phyloP scores from a whole-genome alignment of 2,329 filamentous ascomycete genomes.

The Talaromyces funiculosus region DNA sequence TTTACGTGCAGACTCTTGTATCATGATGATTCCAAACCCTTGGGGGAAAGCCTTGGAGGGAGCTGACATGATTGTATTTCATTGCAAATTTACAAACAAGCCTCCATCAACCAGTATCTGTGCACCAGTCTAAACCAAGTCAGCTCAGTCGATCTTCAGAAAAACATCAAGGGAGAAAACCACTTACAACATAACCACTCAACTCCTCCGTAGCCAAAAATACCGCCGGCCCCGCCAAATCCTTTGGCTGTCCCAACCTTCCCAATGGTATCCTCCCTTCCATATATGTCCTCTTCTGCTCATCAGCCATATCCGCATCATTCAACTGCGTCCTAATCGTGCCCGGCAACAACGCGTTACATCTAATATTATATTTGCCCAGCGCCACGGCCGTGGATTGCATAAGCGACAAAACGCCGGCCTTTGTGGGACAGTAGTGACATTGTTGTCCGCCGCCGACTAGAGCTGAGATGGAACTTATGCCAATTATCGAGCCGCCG shows the following conservation, averaged over 20 bases:
- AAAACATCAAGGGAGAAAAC: neutral
- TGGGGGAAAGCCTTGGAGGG: too few relatives aligned
- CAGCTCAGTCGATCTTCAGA: neutral
- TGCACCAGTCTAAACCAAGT: conserved; percentile 56
- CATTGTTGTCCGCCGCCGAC: conserved; percentile 68
- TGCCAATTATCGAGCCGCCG: conserved; percentile 67
- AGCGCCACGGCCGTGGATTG: conserved; percentile 76
- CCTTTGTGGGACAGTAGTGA: conserved; percentile 87
- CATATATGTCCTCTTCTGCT: conserved; percentile 69
- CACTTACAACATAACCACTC: conserved; percentile 64
- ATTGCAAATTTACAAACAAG: conserved; percentile 83
- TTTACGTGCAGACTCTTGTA: neutral
- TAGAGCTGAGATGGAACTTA: conserved; percentile 37
- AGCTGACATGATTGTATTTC: too few relatives aligned
- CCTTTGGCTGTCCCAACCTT: conserved; percentile 63
- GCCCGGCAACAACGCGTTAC: conserved; percentile 77
- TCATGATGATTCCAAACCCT: neutral
- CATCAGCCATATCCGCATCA: conserved; percentile 71
- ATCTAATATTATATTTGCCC: conserved; percentile 68
- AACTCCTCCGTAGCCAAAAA: conserved; percentile 75
- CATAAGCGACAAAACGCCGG: conserved; percentile 73
- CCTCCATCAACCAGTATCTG: conserved; percentile 84
- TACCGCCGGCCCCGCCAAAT: conserved; percentile 77
- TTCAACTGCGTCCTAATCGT: conserved; percentile 81
- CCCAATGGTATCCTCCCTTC: conserved; percentile 75